These are phyloP conservation scores for Dendrobium nobile DNA, from an alignment of 106 monocot genomes.

Conservation along the genomic window DNA sequence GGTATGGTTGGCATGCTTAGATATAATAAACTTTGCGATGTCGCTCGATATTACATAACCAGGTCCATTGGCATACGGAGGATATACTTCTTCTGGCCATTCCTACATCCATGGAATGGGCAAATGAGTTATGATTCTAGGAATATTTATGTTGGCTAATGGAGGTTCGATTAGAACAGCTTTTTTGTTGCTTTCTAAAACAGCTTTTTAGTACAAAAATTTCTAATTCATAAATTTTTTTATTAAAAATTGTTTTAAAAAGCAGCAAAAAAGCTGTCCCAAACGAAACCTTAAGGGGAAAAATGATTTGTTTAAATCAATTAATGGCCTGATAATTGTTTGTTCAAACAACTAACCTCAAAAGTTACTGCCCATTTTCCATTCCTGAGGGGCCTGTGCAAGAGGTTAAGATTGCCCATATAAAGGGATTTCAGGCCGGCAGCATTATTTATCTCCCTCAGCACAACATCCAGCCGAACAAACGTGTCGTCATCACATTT, in stretches of 20 bases:
- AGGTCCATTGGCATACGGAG: slow-evolving; percentile 89
- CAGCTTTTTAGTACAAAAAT: no score
- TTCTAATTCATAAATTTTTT: no score
- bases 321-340: not conserved
- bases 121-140: not conserved
- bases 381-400: slow-evolving; percentile 82
- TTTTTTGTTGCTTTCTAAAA: no score
- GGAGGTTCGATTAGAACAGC: no score
- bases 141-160: no score
- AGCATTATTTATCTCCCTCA: slow-evolving; percentile 38
- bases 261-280: no score
- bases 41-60: slow-evolving; percentile 81
- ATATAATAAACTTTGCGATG: slow-evolving; percentile 56
- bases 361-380: slow-evolving; percentile 97
- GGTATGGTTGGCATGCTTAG: slow-evolving; percentile 53
- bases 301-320: no score
- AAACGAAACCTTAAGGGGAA: no score
- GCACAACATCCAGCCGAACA: slow-evolving; percentile 69
- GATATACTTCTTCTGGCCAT: slow-evolving; percentile 87
- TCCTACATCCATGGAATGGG: slow-evolving; percentile 38
- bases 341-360: slow-evolving; percentile 42
- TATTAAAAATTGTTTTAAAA: no score
- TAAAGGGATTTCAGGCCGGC: slow-evolving; percentile 47
- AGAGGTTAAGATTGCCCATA: slow-evolving; percentile 84
- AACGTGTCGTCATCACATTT: slow-evolving; percentile 98